Percentiles rank a stretch among this genome's conserved stretches.
These are phyloP conservation scores for Irpex lacteus DNA, from an alignment of 1,284 basidiomycete genomes.

Conservation along the genomic window DNA sequence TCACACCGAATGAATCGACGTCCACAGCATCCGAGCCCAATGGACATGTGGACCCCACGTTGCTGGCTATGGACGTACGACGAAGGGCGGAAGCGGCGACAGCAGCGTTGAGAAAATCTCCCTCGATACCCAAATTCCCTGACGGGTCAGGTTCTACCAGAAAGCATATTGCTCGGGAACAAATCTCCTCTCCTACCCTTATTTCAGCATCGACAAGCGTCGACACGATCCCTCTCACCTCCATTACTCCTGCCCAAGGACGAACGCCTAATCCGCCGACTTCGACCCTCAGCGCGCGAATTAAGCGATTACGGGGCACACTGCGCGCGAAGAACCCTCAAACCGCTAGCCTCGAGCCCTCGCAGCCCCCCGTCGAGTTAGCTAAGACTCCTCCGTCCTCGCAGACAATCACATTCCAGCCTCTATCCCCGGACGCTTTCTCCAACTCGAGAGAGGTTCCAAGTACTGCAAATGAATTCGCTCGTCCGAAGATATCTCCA, in stretches of 20 bases:
- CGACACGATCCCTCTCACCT: conserved; percentile 63
- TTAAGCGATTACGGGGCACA: conserved; percentile 69
- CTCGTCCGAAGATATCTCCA: conserved; percentile 47
- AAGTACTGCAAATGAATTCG: conserved; percentile 48
- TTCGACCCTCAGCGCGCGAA: conserved; percentile 41
- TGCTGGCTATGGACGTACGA: conserved; percentile 62
- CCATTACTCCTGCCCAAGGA: conserved; percentile 4
- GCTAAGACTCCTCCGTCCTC: conserved; percentile 21
- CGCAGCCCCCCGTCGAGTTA: conserved; percentile 41
- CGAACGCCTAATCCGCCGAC: conserved; percentile 16
- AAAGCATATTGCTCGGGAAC: conserved; percentile 63
- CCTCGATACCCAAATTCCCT: conserved; percentile 48
- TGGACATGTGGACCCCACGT: conserved; percentile 29
- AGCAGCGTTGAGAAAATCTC: conserved; percentile 57
- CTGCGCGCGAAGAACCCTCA: conserved; percentile 56
- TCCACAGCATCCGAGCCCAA: conserved; percentile 37
- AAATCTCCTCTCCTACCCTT: conserved; percentile 72
- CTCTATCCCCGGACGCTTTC: conserved; percentile 15
- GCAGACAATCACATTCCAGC: conserved; percentile 21
- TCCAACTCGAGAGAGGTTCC: conserved; percentile 22
- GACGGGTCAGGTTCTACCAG: conserved; percentile 38
- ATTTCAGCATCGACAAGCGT: conserved; percentile 75
- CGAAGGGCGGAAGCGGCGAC: conserved; percentile 70
- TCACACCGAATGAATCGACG: conserved; percentile 8
- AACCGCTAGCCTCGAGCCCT: conserved; percentile 51